Evolutionary conservation across 2,329 filamentous ascomycete species (phyloP), one percentile per base, ranked within the genome.

Genomic region (Fusarium brevicatenulatum): DNA sequence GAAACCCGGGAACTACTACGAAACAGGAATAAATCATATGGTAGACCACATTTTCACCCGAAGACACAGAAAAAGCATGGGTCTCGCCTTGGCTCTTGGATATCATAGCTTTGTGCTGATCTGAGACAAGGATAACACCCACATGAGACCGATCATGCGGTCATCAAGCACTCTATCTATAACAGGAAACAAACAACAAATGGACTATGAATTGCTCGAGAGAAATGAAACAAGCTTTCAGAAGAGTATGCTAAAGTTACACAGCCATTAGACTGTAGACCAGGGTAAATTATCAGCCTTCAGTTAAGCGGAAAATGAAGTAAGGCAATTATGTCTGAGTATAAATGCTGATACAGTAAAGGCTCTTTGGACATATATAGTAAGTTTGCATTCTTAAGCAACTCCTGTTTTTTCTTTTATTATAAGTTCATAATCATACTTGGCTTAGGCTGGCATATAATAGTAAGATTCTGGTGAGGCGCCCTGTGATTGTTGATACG

Each of bases 41-140:
- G 9, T 36, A 36, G 18, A 28, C 63, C 32, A 25, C n/a, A 19
- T 28, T 5, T 32, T 16, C 25, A 16, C 21, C 15, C 32, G 7
- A 59, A 55, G 28, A 44, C 8, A 53, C 21, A 30, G n/a, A 55
- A 55, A 30, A 63, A 43, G 52, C 52, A 69, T 58, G 66, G 65
- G 50, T 28, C 44, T 34, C 36, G 30, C 30, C 65, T 65, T 70
- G 66, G 59, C 66, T 58, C 36, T 28, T 60, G 44, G 39, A 30
- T 13, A 69, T 53, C 46, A 40, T 63, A 63, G 57, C 56, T 63
- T 54, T 53, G 64, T 65, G 59, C 59, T 58, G 66, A 69, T 69
- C 66, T 69, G 65, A 70, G 66, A 69, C 66, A 70, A 69, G 66
- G 66, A 69, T 70, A 37, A 36, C 66, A 68, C 63, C 56, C 64